A percentile compares a stretch with the other conserved stretches of the same genome.
phyloP scores from a whole-genome alignment of 1,284 basidiomycete genomes.

The Porodaedalea pini region DNA sequence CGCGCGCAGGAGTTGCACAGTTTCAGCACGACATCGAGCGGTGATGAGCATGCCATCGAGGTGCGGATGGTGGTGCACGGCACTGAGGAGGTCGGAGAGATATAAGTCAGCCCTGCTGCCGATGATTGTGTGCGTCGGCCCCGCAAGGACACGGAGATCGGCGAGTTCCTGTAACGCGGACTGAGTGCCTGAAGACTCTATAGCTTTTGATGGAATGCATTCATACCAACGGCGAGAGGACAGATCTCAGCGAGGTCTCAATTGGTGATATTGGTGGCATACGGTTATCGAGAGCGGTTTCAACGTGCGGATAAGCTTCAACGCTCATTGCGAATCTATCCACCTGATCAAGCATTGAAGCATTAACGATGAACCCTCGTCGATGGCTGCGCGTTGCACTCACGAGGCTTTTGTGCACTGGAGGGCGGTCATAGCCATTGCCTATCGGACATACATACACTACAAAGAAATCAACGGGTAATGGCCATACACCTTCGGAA shows the following conservation, averaged over 20 bases:
- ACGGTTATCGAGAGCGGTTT: conserved; percentile 5
- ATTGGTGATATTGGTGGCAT: conserved; percentile 2
- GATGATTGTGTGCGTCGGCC: conserved; percentile 36
- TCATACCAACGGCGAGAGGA: conserved; percentile 14
- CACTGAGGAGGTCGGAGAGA: conserved; percentile 66
- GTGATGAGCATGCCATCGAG: conserved; percentile 69
- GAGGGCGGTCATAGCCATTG: conserved; percentile 59
- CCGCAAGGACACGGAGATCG: conserved; percentile 21
- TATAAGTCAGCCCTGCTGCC: conserved; percentile 56
- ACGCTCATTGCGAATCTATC: conserved; percentile 76
- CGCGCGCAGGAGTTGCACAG: conserved; percentile 58
- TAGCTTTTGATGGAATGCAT: not conserved
- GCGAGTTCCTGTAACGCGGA: conserved; percentile 14
- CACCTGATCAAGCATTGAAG: conserved; percentile 42
- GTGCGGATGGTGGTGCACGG: conserved; percentile 64
- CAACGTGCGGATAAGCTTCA: conserved; percentile 10
- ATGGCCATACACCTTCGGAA: conserved; percentile 26
- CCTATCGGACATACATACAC: conserved; percentile 63
- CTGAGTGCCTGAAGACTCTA: not conserved
- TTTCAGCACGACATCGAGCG: conserved; percentile 53
- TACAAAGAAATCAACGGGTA: conserved; percentile 65
- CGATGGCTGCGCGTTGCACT: conserved; percentile 24
- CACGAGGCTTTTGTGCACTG: conserved; percentile 61
- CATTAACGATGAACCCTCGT: conserved; percentile 1
- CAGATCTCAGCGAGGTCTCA: conserved; percentile 2